phyloP scores from a whole-genome alignment of 306 rosid genomes.

The Gleditsia sinensis region DNA sequence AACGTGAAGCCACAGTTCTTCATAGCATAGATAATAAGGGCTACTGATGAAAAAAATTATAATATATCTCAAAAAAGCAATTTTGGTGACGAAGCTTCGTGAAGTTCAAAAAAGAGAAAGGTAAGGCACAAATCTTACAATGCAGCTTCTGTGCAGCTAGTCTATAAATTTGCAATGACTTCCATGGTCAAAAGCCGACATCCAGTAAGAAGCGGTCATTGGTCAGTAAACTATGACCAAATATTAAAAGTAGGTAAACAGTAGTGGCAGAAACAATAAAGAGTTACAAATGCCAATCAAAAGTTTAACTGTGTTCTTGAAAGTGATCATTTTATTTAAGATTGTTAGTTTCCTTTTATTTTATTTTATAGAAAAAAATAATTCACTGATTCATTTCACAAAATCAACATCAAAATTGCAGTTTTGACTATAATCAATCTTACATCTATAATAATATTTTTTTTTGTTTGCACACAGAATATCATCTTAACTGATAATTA shows the following conservation, averaged over 20 bases:
- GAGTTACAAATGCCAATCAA: neutral
- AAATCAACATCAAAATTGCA: neutral
- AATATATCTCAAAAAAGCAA: no score
- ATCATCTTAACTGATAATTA: no score
- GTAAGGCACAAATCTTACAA: neutral
- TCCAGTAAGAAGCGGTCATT: neutral
- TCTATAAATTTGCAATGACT: constrained; percentile 1
- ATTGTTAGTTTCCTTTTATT: neutral
- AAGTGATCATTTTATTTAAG: neutral
- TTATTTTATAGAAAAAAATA: neutral
- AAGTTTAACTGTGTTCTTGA: neutral
- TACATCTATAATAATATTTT: no score
- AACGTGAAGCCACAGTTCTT: no score
- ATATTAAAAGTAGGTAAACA: neutral
- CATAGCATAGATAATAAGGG: no score
- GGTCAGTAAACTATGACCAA: neutral
- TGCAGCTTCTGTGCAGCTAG: neutral
- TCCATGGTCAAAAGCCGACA: neutral
- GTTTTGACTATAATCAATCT: neutral
- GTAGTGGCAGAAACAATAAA: neutral
- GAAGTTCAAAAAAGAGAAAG: neutral
- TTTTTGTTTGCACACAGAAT: no score
- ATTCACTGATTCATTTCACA: constrained; percentile 6
- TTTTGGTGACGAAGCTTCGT: no score
- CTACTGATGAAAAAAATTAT: no score